Conservation (phyloP, 2,329 filamentous ascomycete species). For the Xylariaceae sp. region DNA sequence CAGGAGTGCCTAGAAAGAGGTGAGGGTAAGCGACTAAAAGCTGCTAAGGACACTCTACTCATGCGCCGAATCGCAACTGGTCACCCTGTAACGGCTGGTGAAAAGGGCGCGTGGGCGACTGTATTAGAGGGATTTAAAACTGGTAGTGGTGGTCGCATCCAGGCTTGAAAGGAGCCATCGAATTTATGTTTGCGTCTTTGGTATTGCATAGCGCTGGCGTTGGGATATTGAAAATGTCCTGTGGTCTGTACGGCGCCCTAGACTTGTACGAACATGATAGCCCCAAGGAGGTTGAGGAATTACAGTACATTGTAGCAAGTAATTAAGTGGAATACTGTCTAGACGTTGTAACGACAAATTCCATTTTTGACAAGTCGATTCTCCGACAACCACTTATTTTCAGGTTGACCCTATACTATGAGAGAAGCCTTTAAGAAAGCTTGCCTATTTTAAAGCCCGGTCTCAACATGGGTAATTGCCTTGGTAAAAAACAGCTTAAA, state of each 20-base stretch:
- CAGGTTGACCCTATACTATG: too few species aligned
- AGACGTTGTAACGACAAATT: neutral
- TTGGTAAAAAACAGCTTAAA: too few species aligned
- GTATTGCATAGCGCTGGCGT: constrained; percentile 42
- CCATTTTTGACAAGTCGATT: too few species aligned
- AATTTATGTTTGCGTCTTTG: constrained; percentile 1
- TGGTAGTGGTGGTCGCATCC: constrained; percentile 45
- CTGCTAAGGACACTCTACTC: constrained; percentile 74
- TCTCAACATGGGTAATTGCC: too few species aligned
- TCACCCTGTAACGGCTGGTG: constrained; percentile 53
- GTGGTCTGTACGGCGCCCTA: neutral
- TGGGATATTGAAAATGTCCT: constrained; percentile 21
- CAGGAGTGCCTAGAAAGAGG: constrained; percentile 70
- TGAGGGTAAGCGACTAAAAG: constrained; percentile 67
- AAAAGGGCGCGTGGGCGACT: constrained; percentile 56
- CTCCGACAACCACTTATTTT: too few species aligned
- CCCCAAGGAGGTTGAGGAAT: neutral
- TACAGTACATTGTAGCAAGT: constrained; percentile 1
- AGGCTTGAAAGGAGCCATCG: constrained; percentile 21
- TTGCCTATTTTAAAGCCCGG: too few species aligned
- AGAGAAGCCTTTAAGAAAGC: too few species aligned
- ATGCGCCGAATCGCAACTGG: constrained; percentile 76
- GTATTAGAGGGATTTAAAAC: constrained; percentile 59
- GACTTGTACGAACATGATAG: neutral
- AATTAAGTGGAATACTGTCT: neutral